Conservation (phyloP, 1,284 basidiomycete genomes). For the Ceratobasidium sp. region DNA sequence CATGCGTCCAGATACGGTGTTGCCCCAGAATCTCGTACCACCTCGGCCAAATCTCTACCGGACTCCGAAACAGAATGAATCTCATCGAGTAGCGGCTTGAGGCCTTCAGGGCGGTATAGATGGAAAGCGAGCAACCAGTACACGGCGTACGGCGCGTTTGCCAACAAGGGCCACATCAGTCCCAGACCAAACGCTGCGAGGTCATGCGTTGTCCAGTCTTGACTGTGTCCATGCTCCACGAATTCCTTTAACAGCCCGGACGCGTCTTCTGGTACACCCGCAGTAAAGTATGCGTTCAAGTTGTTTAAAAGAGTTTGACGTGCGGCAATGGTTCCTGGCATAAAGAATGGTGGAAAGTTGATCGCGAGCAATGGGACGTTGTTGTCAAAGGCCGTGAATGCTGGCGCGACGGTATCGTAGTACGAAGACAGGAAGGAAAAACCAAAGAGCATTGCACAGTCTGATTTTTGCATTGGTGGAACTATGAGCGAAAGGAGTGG, state of each 20-base stretch:
- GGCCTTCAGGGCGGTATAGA: conserved; percentile 51
- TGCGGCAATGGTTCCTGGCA: conserved; percentile 43
- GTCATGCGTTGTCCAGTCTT: conserved; percentile 51
- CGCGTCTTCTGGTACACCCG: conserved; percentile 45
- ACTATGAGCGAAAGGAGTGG: conserved; percentile 9
- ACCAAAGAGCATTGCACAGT: conserved; percentile 48
- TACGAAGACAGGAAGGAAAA: conserved; percentile 48
- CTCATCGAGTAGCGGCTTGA: conserved; percentile 52
- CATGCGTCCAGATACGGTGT: conserved; percentile 40
- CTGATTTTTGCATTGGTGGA: conserved; percentile 35
- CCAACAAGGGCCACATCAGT: conserved; percentile 53
- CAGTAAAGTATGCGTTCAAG: conserved; percentile 52
- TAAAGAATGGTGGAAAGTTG: conserved; percentile 48
- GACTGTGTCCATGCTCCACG: conserved; percentile 45
- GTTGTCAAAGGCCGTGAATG: conserved; percentile 53
- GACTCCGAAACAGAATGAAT: conserved; percentile 46
- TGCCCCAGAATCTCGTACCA: conserved; percentile 22
- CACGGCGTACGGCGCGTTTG: conserved; percentile 54
- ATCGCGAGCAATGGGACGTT: conserved; percentile 54
- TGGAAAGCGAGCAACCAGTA: conserved; percentile 53
- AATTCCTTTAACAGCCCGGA: conserved; percentile 48
- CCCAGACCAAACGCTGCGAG: conserved; percentile 48
- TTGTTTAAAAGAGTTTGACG: conserved; percentile 48
- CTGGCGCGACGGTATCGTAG: conserved; percentile 17
- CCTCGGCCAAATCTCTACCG: conserved; percentile 18